Evolutionary conservation across 768 basidiomycete species (phyloP), one percentile per base, ranked within the genome.

Genomic region (Asterophora lycoperdoides): DNA sequence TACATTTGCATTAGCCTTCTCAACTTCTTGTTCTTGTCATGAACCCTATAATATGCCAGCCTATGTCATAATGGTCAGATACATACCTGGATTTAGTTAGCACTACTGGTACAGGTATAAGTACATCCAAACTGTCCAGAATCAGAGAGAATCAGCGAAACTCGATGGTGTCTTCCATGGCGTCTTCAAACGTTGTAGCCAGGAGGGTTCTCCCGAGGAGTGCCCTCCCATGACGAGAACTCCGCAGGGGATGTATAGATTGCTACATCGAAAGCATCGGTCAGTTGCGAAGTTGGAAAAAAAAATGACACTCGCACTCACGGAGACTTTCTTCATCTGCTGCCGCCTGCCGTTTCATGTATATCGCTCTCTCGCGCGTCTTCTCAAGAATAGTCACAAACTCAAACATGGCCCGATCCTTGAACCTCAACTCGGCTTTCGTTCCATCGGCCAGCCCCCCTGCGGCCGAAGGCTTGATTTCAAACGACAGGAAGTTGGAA

Each of bases 311-410:
- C 26, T 48, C 33, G 14, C 19, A 78, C 84, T 55, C 58, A 86
- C 85, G 84, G 30, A 82, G 67, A 2, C 75, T 76, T 45, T 84
- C 82, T 44, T 81, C 77, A 14, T 82, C 78, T 41, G 81, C 79
- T 11, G 69, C 66, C 35, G 63, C 60, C 62, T 81, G 80, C 40
- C 85, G 70, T 61, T 72, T 82, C 87, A 89, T 88, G 56, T 83
- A 87, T 43, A 88, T 79, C 13, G 80, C 80, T 40, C 78, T 70
- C 68, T 90, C 87, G 43, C 88, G 77, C 29, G 85, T 79, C 73
- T 90, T 90, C 68, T 88, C 86, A 44, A 92, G 65, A 19, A 80
- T 63, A 41, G 76, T 79, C 32, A 84, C 80, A 56, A 92, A 92
- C 60, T 81, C 73, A 58, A 89, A 88, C 72, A 89, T 79, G 10